A percentile compares a stretch with the other conserved stretches of the same genome.
Conservation (phyloP, 768 basidiomycete genomes). For the Serendipita indica region DNA sequence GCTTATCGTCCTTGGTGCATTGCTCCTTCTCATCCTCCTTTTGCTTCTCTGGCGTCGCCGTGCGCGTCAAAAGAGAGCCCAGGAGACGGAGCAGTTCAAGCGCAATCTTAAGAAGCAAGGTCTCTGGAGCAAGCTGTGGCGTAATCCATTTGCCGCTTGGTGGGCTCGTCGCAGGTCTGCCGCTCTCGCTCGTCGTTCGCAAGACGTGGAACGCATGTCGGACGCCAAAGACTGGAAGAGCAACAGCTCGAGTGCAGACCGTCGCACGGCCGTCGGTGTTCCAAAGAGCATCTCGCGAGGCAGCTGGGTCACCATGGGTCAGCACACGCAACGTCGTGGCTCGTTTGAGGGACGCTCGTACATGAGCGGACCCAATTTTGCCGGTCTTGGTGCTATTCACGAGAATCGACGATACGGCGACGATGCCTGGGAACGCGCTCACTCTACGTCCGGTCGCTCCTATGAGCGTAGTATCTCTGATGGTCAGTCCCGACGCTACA, state of each 20-base stretch:
- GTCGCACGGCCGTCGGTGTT: not conserved
- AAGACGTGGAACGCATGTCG: constrained; percentile 8
- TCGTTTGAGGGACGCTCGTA: constrained; percentile 3
- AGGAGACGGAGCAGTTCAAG: constrained; percentile 45
- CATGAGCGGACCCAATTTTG: not conserved
- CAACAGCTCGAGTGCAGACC: not conserved
- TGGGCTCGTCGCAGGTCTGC: constrained; percentile 7
- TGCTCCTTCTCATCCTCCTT: constrained; percentile 56
- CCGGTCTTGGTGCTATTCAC: not conserved
- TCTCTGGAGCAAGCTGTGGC: constrained; percentile 3
- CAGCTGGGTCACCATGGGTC: constrained; percentile 7
- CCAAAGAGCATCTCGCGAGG: constrained; percentile 5
- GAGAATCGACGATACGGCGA: not conserved
- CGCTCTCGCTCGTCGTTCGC: constrained; percentile 3
- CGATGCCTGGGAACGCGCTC: not conserved
- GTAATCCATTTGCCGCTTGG: constrained; percentile 5
- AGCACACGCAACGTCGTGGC: not conserved
- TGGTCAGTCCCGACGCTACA: not conserved
- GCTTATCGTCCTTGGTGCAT: constrained; percentile 67
- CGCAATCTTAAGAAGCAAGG: constrained; percentile 6
- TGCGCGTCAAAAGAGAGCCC: constrained; percentile 50
- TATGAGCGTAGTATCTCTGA: constrained; percentile 1
- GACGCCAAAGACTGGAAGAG: constrained; percentile 7
- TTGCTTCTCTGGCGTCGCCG: constrained; percentile 57
- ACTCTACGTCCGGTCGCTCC: not conserved